Evolutionary conservation across 2,329 filamentous ascomycete species (phyloP).

Genomic region (Fusarium sororula): DNA sequence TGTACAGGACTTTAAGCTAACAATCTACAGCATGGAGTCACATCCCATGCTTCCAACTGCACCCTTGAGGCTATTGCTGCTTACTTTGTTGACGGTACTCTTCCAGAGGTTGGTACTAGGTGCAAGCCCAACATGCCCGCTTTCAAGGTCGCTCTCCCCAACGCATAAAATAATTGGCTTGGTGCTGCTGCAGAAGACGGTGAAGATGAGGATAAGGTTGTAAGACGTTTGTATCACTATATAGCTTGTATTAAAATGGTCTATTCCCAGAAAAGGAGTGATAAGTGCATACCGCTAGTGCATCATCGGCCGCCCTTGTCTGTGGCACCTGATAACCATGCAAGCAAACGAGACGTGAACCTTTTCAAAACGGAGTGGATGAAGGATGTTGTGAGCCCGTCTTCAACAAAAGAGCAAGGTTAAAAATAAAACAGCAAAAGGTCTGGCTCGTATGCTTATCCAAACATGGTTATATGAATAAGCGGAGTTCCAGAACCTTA

Average conservation of each 20-base stretch:
- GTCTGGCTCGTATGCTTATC: neutral
- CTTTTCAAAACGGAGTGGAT: rapidly evolving
- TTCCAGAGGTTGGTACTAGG: conserved; percentile 8
- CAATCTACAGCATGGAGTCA: conserved; percentile 13
- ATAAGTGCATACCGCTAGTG: neutral
- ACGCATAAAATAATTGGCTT: neutral
- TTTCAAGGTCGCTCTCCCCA: conserved; percentile 9
- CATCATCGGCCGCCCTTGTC: neutral
- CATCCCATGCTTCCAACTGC: conserved; percentile 17
- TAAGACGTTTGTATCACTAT: neutral
- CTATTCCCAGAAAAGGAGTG: neutral
- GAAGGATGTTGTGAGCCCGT: neutral
- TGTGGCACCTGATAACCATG: neutral
- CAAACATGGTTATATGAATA: neutral
- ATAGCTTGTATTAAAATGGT: neutral
- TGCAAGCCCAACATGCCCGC: conserved; percentile 22
- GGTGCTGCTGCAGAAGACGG: neutral
- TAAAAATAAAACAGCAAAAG: neutral
- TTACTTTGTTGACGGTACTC: conserved; percentile 13
- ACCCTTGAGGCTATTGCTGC: conserved; percentile 9
- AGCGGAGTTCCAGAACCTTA: neutral
- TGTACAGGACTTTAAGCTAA: neutral
- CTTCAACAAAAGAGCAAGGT: neutral
- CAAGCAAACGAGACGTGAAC: neutral
- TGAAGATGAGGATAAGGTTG: neutral